Evolutionary conservation across 164 flowering plant genomes (phyloP).

Genomic region (Stephania japonica): DNA sequence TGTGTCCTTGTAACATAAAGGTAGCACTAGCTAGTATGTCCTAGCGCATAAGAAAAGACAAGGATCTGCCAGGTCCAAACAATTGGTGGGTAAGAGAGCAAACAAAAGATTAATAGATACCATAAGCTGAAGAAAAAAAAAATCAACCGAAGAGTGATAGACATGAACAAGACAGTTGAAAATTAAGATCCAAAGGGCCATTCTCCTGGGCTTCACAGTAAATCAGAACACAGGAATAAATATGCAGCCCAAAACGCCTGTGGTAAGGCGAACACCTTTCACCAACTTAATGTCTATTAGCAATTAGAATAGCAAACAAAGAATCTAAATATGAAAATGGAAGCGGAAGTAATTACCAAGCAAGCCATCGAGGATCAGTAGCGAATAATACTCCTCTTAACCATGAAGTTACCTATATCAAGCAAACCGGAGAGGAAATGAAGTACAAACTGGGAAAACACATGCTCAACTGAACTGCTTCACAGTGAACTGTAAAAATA

Average conservation of each 20-base stretch:
- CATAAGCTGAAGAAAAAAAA: no score
- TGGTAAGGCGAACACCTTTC: no score
- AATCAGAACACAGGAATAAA: slow-evolving; percentile 95
- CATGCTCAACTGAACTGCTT: not conserved
- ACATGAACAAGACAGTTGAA: slow-evolving; percentile 78
- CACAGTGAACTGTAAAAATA: no score
- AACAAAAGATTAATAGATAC: no score
- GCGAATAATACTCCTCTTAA: not conserved
- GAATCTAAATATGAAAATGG: slow-evolving; percentile 59
- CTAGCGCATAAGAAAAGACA: no score
- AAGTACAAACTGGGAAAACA: not conserved
- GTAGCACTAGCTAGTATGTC: no score
- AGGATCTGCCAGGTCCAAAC: no score
- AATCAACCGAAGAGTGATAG: slow-evolving; percentile 85
- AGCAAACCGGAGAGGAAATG: not conserved
- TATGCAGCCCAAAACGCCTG: slow-evolving; percentile 73
- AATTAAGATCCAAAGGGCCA: slow-evolving; percentile 87
- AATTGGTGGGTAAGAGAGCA: no score
- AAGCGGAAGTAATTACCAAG: slow-evolving; percentile 50
- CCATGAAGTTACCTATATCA: not conserved
- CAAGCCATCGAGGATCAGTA: not conserved
- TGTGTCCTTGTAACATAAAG: not conserved
- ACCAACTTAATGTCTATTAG: no score
- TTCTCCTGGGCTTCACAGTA: slow-evolving; percentile 82
- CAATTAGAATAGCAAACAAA: no score